Conservation (phyloP, 352 stramenopile species). For the Pythium inflatum region DNA sequence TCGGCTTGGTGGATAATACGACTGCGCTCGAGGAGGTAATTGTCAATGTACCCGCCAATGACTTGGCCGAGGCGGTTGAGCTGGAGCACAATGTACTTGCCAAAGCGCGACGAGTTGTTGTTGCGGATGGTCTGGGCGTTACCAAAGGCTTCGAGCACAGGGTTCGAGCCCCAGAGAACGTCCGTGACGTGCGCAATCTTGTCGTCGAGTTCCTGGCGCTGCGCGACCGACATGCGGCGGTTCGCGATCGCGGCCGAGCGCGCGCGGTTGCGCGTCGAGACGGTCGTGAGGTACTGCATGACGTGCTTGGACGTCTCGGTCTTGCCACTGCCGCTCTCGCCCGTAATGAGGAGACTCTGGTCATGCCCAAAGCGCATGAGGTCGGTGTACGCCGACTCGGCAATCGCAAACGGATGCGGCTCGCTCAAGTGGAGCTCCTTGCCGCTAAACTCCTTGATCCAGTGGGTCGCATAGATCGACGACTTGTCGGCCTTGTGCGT, state of each 20-base stretch:
- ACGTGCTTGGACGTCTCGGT: constrained; percentile 97
- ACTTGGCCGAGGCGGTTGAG: constrained; percentile 83
- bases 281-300: constrained; percentile 94
- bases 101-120: constrained; percentile 87
- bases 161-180: constrained; percentile 80
- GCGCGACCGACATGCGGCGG: constrained; percentile 75
- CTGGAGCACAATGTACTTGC: constrained; percentile 89
- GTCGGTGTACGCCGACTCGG: constrained; percentile 76
- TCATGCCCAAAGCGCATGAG: constrained; percentile 84
- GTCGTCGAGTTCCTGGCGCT: constrained; percentile 74
- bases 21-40: constrained; percentile 93
- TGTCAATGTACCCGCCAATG: constrained; percentile 84
- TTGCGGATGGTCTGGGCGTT: constrained; percentile 89
- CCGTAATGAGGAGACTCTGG: constrained; percentile 81
- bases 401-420: constrained; percentile 85
- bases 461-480: constrained; percentile 86
- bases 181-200: constrained; percentile 75
- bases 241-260: constrained; percentile 76
- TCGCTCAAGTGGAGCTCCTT: constrained; percentile 71
- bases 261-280: constrained; percentile 70
- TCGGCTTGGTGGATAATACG: constrained; percentile 86
- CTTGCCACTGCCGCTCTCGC: constrained; percentile 93
- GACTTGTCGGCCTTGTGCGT: no score
- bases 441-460: constrained; percentile 80
- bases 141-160: constrained; percentile 83